phyloP scores from a whole-genome alignment of 441 rosid genomes.

The Erodium moschatum region DNA sequence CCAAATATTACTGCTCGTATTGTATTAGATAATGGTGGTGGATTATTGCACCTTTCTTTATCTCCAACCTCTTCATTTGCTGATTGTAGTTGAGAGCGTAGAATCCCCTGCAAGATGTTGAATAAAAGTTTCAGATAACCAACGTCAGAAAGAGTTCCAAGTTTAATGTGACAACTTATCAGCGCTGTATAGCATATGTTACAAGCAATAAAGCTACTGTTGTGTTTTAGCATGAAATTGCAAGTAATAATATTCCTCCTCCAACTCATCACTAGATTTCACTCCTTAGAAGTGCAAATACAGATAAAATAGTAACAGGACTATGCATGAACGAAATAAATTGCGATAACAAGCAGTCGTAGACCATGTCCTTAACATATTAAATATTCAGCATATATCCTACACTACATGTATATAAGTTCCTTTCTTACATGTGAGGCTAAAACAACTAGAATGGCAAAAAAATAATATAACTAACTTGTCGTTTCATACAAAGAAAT shows the following conservation, averaged over 20 bases:
- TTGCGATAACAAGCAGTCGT: not conserved
- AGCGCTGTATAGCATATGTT: not conserved
- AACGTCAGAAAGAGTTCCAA: conserved; percentile 12
- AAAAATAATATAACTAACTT: not conserved
- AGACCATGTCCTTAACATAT: not conserved
- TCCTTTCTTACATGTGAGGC: not conserved
- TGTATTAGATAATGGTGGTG: not conserved
- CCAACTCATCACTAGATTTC: not conserved
- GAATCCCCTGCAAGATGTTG: conserved; percentile 51
- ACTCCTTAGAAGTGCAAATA: not conserved
- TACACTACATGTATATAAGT: not conserved
- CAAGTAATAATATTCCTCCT: not conserved
- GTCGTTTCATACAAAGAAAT: not conserved
- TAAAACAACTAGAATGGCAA: not conserved
- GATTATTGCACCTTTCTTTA: conserved; percentile 54
- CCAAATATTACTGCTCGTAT: not conserved
- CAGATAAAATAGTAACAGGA: not conserved
- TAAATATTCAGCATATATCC: not conserved
- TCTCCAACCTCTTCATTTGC: conserved; percentile 75
- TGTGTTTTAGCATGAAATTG: not conserved
- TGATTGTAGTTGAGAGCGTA: conserved; percentile 77
- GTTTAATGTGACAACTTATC: conserved; percentile 1
- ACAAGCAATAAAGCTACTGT: not conserved
- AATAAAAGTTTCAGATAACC: conserved; percentile 16
- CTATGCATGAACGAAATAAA: not conserved